Base-by-base conservation (phyloP, 164 flowering plant genomes). In the Magnolia changhungtana region DNA sequence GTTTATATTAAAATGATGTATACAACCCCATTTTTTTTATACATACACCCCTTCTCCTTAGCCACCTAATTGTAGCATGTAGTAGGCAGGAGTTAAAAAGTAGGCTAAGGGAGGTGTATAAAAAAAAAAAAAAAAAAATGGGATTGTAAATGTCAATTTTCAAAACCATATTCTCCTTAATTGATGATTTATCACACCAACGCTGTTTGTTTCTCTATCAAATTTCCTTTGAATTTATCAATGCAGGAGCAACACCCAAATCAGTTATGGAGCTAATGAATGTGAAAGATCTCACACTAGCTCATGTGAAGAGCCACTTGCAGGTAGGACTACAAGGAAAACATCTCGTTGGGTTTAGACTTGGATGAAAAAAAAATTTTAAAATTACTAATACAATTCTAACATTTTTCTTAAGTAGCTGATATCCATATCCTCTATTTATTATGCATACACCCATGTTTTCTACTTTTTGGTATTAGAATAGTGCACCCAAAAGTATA, bases 271-370 rank as follows among this genome's bases (percentile, higher is more conserved):
- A 93, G 88, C 67, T 93, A 80, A 93, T 93, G 98, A 90, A 93
- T 88, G 98, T 91, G 77, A 93, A 93, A 85, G 98, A 93, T 85
- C 90, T 93, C 81, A 93, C 98, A 76, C 88, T 93, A 82, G 98
- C 98, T 77, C 98, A 93, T 81, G 98, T 93, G 75, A 93, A 93
- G 88, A 91, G 96, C 75, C 98, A 93, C 79, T 88, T 93, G 80
- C 96, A 93, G 95, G 97, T 93, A 75, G 76, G 85, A 63, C n/a
- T 68, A 51, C 69, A 75, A 69, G 20, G 2, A 31, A 67, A n/a
- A 74, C 67, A 70, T 78, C 81, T 68, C 27, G 50, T 49, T 50
- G 24, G 49, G 8, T 68, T 77, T 81, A 72, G 72, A 76, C 69
- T 75, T 72, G n/a, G 74, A 71, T 50, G 37, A 16, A 16, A 13